Evolutionary conservation across 805 yeast species (phyloP), one percentile per base, ranked within the genome.

Genomic region (Wickerhamomyces canadensis): DNA sequence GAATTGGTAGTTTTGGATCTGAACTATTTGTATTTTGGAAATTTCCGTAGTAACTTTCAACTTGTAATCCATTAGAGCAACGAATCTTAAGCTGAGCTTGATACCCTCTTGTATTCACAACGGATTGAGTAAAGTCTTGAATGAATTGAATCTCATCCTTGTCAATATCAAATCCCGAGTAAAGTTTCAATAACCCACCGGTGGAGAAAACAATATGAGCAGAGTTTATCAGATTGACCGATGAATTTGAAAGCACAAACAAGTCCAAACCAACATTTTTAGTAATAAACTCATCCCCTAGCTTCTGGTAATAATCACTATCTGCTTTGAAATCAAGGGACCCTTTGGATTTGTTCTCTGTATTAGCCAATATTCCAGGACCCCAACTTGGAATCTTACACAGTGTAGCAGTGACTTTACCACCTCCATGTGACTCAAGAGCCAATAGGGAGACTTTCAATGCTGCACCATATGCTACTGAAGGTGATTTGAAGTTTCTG

Each of bases 61-160:
- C 86, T 53, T 85, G 94, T 36, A 93, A 64, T 0, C 98, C 98
- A 45, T 74, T 78, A 1, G 97, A 87, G 49, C 89, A 82, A 46
- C 98, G 82, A 19, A 88, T 74, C 53, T 88, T 88, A 45, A 91
- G 61, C 47, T 82, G 82, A 5, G 84, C 89, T 57, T 85, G 93
- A 50, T 83, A 83, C 5, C 94, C 98, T 5, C 61, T 59, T 3
- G 74, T 62, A 19, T 69, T 68, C 3, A 61, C 52, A 13, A 83
- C 68, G 6, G 78, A 65, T 25, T 66, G 62, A n/a, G 68, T 64
- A 44, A 83, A 65, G 19, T 83, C 84, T 31, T 78, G 72, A 9
- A 77, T 72, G 36, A 86, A 67, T 11, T 74, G 67, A 16, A 75
- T 58, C 18, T 85, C 88, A 58, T 93, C 96, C 35, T 84, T 67